Percentiles rank a stretch among this genome's conserved stretches.
These are phyloP conservation scores for Lumnitzera littorea DNA, from an alignment of 345 rosid species.

Conservation along the genomic window DNA sequence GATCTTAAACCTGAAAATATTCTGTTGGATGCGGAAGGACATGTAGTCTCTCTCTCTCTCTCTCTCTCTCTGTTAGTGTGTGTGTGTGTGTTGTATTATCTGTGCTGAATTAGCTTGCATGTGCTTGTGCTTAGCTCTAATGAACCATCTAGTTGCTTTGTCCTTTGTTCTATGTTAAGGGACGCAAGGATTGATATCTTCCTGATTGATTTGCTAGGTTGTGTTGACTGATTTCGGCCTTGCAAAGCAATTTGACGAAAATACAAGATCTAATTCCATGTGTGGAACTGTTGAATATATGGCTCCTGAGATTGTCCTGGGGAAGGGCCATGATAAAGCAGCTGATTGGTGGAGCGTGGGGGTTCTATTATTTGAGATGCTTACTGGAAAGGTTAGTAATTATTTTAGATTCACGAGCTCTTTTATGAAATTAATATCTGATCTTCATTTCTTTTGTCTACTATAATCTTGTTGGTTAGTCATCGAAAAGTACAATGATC, in stretches of 20 bases:
- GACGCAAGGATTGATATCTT: neutral
- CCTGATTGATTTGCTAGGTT: conserved; percentile 27
- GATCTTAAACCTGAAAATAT: conserved; percentile 97
- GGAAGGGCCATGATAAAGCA: conserved; percentile 89
- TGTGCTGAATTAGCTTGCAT: neutral
- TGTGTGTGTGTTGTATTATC: neutral
- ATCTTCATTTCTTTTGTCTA: neutral
- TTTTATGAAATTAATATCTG: neutral
- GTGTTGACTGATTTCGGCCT: conserved; percentile 89
- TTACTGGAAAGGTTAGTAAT: conserved; percentile 65
- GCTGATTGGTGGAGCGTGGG: conserved; percentile 99
- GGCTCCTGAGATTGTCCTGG: conserved; percentile 88
- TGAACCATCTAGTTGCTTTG: no score
- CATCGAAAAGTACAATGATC: neutral
- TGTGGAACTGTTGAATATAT: conserved; percentile 93
- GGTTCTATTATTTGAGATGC: conserved; percentile 83
- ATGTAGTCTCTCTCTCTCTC: conserved; percentile 36
- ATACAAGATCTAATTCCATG: conserved; percentile 80
- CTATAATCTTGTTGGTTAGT: no score
- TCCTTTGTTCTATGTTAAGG: no score
- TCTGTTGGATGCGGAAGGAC: conserved; percentile 80
- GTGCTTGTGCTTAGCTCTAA: no score
- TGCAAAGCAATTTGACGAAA: conserved; percentile 82
- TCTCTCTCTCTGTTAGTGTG: neutral
- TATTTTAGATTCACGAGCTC: no score